A percentile compares a stretch with the other conserved stretches of the same genome.
Evolutionary conservation across 352 stramenopile genomes (phyloP).

Genomic region (Aphanomyces stellatus): DNA sequence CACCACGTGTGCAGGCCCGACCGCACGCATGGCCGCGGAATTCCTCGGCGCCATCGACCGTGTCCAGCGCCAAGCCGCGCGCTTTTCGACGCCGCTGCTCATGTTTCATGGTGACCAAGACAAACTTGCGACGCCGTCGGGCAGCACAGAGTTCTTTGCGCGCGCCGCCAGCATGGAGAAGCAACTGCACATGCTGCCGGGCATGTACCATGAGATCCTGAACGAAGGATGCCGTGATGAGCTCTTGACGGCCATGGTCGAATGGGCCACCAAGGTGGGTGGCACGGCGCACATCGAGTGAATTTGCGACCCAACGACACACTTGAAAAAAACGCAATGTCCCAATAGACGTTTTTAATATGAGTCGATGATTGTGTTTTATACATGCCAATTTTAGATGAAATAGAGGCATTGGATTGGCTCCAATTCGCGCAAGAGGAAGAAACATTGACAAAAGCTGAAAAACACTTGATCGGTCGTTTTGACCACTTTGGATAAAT

Average conservation of each 20-base stretch:
- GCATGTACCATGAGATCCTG: conserved; percentile 32
- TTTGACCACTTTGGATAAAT: too few relatives aligned
- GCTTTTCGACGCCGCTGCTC: conserved; percentile 29
- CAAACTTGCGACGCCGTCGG: conserved; percentile 28
- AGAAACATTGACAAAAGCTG: too few relatives aligned
- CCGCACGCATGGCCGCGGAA: conserved; percentile 21
- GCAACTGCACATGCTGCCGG: conserved; percentile 33
- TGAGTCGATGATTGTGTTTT: too few relatives aligned
- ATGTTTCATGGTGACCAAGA: conserved; percentile 36
- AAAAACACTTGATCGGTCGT: too few relatives aligned
- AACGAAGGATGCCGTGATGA: conserved; percentile 31
- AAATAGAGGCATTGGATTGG: too few relatives aligned
- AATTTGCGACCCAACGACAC: too few relatives aligned
- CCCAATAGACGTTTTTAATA: too few relatives aligned
- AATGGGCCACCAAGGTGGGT: conserved; percentile 37
- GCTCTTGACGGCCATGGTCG: conserved; percentile 26
- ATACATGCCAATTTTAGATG: too few relatives aligned
- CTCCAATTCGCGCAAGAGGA: too few relatives aligned
- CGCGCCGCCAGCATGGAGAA: conserved; percentile 34
- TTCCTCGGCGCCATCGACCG: conserved; percentile 26
- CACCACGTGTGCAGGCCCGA: conserved; percentile 30
- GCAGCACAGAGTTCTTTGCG: conserved; percentile 31
- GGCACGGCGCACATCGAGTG: too few relatives aligned
- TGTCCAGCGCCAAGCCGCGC: conserved; percentile 21
- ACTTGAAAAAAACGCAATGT: too few relatives aligned